A percentile compares a stretch with the other conserved stretches of the same genome.
Conservation (phyloP, 441 rosid species). For the Croton setiger region DNA sequence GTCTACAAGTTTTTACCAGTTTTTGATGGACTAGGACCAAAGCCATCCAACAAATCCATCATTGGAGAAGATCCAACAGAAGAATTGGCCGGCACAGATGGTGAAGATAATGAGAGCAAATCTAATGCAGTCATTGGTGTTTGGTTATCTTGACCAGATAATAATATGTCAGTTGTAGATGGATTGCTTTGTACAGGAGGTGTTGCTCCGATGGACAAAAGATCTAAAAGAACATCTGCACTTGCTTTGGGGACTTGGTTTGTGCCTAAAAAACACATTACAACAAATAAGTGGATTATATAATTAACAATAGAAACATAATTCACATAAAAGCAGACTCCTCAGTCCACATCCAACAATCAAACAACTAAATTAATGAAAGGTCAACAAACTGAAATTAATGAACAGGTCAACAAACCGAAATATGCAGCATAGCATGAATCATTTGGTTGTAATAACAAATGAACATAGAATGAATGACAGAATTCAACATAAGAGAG, state of each 20-base stretch:
- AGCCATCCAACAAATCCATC: constrained; percentile 87
- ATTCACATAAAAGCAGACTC: constrained; percentile 6
- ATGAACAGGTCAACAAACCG: neutral
- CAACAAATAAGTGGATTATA: constrained; percentile 3
- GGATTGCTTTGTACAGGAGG: constrained; percentile 54
- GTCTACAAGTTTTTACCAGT: constrained; percentile 44
- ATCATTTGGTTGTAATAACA: neutral
- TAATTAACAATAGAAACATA: neutral
- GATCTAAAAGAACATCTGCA: constrained; percentile 81
- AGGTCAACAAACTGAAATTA: neutral
- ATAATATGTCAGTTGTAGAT: constrained; percentile 52
- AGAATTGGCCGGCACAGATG: constrained; percentile 36
- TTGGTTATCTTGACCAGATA: constrained; percentile 41
- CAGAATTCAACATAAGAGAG: neutral
- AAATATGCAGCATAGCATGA: neutral
- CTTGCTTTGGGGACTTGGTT: constrained; percentile 66
- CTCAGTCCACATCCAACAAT: constrained; percentile 10
- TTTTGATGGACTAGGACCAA: constrained; percentile 54
- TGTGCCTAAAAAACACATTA: constrained; percentile 35
- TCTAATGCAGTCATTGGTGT: constrained; percentile 39
- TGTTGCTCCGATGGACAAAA: constrained; percentile 73
- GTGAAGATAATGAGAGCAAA: constrained; percentile 44
- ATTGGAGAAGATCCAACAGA: constrained; percentile 48
- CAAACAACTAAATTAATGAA: neutral
- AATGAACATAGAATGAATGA: neutral